Percentiles rank a stretch among this genome's conserved stretches.
These are phyloP conservation scores for Collybiopsis confluens DNA, from an alignment of 768 basidiomycete species.

Conservation along the genomic window DNA sequence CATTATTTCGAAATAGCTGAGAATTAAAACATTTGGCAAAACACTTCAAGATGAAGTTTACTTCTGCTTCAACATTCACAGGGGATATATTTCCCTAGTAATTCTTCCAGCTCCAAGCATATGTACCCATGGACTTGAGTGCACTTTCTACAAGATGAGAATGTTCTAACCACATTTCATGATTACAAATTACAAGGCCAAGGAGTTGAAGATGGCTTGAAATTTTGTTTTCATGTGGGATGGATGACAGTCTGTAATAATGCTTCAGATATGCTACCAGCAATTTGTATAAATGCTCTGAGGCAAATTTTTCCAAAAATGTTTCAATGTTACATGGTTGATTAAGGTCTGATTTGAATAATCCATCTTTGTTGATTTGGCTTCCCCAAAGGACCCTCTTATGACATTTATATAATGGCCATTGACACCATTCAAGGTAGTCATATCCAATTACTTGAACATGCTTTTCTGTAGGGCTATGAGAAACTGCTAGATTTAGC, in stretches of 20 bases:
- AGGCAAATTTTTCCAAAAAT: background rate
- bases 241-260: background rate
- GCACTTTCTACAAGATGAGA: background rate
- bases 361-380: background rate
- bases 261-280: background rate
- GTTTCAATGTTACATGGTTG: background rate
- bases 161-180: background rate
- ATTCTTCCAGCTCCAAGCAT: background rate
- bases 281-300: background rate
- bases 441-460: background rate
- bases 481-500: background rate
- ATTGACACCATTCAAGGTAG: background rate
- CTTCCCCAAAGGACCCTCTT: background rate
- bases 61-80: background rate
- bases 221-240: background rate
- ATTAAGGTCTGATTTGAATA: background rate
- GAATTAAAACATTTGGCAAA: background rate
- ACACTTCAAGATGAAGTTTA: background rate
- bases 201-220: background rate
- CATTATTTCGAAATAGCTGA: background rate
- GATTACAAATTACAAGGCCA: background rate
- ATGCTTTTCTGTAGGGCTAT: background rate
- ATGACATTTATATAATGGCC: background rate
- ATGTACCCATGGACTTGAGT: background rate
- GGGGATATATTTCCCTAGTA: background rate